Conservation (phyloP, 225 moss, liverwort and hornwort species). For the Pseudisothecium myosuroides region DNA sequence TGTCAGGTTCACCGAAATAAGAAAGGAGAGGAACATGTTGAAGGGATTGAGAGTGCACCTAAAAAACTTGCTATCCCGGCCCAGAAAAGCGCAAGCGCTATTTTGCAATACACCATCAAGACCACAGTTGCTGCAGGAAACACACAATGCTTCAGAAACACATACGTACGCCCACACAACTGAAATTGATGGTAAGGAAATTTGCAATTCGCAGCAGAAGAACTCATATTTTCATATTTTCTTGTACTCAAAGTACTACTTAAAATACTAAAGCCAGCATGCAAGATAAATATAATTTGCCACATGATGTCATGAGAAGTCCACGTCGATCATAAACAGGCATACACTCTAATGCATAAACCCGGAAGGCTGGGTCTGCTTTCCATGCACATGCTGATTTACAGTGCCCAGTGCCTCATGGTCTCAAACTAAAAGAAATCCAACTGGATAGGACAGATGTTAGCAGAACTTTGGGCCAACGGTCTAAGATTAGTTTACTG, state of each 20-base stretch:
- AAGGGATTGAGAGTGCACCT: constrained; percentile 32
- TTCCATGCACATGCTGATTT: background rate
- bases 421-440: constrained; percentile 2
- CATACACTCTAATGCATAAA: background rate
- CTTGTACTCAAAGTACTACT: background rate
- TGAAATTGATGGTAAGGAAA: background rate
- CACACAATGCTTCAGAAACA: constrained; percentile 1
- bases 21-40: background rate
- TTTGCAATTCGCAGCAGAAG: background rate
- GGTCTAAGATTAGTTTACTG: background rate
- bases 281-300: background rate
- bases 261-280: background rate
- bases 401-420: background rate
- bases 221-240: background rate
- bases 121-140: constrained; percentile 62
- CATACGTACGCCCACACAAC: background rate
- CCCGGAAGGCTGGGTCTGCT: background rate
- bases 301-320: background rate
- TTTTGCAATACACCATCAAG: constrained; percentile 86
- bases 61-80: constrained; percentile 60
- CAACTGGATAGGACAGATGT: background rate
- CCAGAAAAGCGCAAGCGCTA: constrained; percentile 80
- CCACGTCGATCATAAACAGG: background rate
- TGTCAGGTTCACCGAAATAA: background rate
- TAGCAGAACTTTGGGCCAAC: background rate